Evolutionary conservation across 2,329 filamentous ascomycete genomes (phyloP).

Genomic region (Drechslera avenae): DNA sequence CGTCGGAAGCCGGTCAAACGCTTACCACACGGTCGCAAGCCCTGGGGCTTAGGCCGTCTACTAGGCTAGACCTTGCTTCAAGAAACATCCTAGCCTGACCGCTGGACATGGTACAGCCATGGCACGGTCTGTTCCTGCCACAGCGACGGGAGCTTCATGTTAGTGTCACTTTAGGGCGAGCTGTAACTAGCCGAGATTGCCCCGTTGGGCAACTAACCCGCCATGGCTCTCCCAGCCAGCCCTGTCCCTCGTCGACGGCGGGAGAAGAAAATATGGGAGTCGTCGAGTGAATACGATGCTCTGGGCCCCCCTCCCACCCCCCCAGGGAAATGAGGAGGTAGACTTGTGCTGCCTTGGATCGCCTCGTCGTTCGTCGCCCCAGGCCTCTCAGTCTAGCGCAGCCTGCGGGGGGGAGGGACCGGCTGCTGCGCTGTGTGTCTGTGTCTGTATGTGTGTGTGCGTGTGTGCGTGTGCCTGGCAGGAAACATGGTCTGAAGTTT

Average conservation of each 20-base stretch:
- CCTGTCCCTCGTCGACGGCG: no score
- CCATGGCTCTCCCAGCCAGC: constrained; percentile 5
- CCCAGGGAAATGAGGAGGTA: neutral
- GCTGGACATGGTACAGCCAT: constrained; percentile 32
- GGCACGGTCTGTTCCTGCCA: constrained; percentile 33
- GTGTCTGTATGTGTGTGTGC: no score
- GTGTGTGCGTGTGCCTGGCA: constrained; percentile 5
- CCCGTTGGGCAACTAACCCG: constrained; percentile 34
- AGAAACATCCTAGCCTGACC: constrained; percentile 26
- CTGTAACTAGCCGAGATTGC: constrained; percentile 31
- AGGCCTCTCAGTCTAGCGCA: no score
- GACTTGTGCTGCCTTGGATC: neutral
- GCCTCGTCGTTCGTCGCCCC: no score
- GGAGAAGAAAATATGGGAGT: no score
- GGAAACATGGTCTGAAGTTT: constrained; percentile 10
- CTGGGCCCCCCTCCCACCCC: no score
- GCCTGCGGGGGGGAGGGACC: neutral
- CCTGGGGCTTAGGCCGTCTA: constrained; percentile 32
- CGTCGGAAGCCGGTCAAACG: constrained; percentile 33
- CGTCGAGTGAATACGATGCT: constrained; percentile 4
- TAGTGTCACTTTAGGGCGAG: constrained; percentile 20
- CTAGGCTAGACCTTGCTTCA: constrained; percentile 33
- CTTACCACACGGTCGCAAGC: constrained; percentile 33
- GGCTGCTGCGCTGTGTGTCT: neutral
- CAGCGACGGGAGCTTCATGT: constrained; percentile 29